These are phyloP conservation scores for Thalassiosira oceanica DNA, from an alignment of 352 stramenopile species.

Conservation along the genomic window DNA sequence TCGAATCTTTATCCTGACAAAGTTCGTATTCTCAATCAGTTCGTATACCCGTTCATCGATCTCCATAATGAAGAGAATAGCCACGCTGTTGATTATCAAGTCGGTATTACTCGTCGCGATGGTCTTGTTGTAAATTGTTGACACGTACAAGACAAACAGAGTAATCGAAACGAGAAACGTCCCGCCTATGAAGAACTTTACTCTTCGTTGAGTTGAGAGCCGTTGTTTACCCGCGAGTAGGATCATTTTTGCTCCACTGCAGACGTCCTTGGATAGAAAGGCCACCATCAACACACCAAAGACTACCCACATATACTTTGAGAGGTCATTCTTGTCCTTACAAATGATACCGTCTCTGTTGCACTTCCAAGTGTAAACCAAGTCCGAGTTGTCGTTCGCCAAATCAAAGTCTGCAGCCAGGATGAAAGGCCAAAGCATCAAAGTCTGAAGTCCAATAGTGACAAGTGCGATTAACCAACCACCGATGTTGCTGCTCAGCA, in stretches of 20 bases:
- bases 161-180: conserved; percentile 5
- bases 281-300: conserved; percentile 16
- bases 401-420: conserved; percentile 11
- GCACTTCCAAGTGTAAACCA: conserved; percentile 24
- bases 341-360: conserved; percentile 11
- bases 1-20: not conserved
- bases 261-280: conserved; percentile 5
- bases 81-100: conserved; percentile 29
- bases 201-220: conserved; percentile 2
- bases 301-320: not conserved
- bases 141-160: conserved; percentile 15
- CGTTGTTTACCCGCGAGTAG: conserved; percentile 13
- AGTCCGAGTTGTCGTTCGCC: conserved; percentile 15
- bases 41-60: conserved; percentile 26
- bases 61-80: conserved; percentile 29
- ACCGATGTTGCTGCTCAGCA: not conserved
- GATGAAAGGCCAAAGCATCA: not conserved
- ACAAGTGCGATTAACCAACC: conserved; percentile 1
- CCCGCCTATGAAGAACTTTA: conserved; percentile 19
- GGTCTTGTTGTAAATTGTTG: conserved; percentile 37
- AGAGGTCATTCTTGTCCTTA: conserved; percentile 11
- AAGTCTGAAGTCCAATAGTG: not conserved
- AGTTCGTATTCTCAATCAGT: not conserved
- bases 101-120: conserved; percentile 35
- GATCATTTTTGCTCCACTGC: conserved; percentile 16